Percentiles rank a stretch among this genome's conserved stretches.
These are phyloP conservation scores for Huntiella omanensis DNA, from an alignment of 2,329 filamentous ascomycete genomes.

Conservation along the genomic window DNA sequence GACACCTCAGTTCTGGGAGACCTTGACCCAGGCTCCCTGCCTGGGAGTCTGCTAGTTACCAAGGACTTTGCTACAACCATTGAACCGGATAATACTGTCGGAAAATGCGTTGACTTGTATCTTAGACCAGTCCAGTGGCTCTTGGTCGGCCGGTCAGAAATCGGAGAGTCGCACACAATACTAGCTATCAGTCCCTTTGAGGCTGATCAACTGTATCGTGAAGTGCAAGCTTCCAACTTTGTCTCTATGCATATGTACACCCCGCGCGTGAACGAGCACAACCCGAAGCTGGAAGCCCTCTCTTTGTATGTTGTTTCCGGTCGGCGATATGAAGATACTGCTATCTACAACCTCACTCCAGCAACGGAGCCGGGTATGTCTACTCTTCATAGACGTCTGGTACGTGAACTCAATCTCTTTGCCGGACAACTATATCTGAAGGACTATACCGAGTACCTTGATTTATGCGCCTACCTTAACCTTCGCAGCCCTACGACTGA, in stretches of 20 bases:
- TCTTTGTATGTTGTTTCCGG: conserved; percentile 23
- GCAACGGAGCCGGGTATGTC: no score
- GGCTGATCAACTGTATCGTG: conserved; percentile 29
- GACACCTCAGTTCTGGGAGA: conserved; percentile 22
- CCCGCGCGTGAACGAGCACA: conserved; percentile 23
- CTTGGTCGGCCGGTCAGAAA: conserved; percentile 14
- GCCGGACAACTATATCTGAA: conserved; percentile 47
- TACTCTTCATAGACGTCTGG: conserved; percentile 14
- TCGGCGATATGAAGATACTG: background rate
- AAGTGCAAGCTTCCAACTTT: conserved; percentile 18
- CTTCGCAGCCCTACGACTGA: conserved; percentile 19
- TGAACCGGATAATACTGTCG: background rate
- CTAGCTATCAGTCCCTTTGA: conserved; percentile 44
- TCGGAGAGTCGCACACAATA: conserved; percentile 14
- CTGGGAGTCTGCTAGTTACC: conserved; percentile 26
- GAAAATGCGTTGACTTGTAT: conserved; percentile 22
- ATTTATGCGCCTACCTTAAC: conserved; percentile 32
- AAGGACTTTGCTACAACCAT: conserved; percentile 27
- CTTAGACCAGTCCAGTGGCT: conserved; percentile 37
- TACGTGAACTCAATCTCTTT: conserved; percentile 42
- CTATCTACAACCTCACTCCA: conserved; percentile 2
- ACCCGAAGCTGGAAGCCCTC: conserved; percentile 25
- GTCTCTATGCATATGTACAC: conserved; percentile 33
- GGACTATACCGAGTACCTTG: conserved; percentile 32
- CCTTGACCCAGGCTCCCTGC: conserved; percentile 21